These are phyloP conservation scores for Auriscalpium orientale DNA, from an alignment of 768 basidiomycete genomes.

Conservation along the genomic window DNA sequence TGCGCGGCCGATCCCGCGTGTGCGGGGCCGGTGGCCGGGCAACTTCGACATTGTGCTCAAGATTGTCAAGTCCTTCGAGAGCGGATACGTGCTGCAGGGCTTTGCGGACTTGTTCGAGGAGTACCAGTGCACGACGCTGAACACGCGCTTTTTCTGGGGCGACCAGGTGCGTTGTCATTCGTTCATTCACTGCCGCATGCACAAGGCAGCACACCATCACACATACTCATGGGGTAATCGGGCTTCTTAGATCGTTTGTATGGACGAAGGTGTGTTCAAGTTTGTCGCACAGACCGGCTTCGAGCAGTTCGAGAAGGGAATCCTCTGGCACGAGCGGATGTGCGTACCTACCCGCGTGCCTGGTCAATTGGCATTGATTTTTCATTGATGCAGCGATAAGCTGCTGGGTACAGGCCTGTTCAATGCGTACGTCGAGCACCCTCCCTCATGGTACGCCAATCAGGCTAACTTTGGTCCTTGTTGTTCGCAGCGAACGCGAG, in stretches of 20 bases:
- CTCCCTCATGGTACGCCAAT: background rate
- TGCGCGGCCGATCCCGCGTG: constrained; percentile 18
- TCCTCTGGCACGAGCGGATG: constrained; percentile 14
- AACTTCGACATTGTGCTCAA: constrained; percentile 24
- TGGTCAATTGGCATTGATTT: background rate
- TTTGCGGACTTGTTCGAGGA: constrained; percentile 20
- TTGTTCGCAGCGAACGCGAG: constrained; percentile 9
- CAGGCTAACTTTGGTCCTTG: constrained; percentile 2
- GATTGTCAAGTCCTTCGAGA: constrained; percentile 16
- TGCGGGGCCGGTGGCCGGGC: constrained; percentile 25
- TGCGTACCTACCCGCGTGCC: background rate
- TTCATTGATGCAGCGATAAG: constrained; percentile 11
- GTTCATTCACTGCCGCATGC: background rate
- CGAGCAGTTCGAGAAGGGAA: constrained; percentile 14
- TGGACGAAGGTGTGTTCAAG: constrained; percentile 11
- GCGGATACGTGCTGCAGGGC: constrained; percentile 20
- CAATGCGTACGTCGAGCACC: constrained; percentile 38
- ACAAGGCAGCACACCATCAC: background rate
- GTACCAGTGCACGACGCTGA: constrained; percentile 23
- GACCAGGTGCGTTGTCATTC: constrained; percentile 17
- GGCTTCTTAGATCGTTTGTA: constrained; percentile 11
- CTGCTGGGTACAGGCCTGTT: constrained; percentile 48
- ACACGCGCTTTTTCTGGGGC: constrained; percentile 27
- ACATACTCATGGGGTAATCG: background rate
- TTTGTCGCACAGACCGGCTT: constrained; percentile 13